Conservation (phyloP, 345 rosid genomes). For the Sonneratia alba region DNA sequence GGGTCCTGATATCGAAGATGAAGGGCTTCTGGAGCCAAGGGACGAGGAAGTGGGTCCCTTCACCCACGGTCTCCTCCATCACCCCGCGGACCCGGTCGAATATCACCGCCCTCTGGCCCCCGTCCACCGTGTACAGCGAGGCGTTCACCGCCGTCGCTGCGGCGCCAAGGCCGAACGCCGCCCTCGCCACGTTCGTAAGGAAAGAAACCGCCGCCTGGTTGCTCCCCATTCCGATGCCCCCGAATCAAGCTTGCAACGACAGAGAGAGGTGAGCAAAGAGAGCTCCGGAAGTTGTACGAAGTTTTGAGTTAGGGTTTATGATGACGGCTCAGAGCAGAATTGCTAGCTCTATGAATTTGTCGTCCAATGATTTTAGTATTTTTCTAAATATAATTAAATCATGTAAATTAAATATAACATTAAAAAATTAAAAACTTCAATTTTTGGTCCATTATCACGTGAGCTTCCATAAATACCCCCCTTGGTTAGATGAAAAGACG, state of each 20-base stretch:
- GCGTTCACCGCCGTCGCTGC: conserved; percentile 50
- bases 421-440: too few species aligned
- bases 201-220: conserved; percentile 64
- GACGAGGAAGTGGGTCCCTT: conserved; percentile 88
- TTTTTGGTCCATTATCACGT: too few species aligned
- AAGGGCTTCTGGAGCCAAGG: conserved; percentile 86
- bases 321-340: too few species aligned
- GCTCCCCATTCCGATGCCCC: conserved; percentile 47
- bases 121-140: conserved; percentile 93
- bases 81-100: conserved; percentile 94
- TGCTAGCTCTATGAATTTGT: too few species aligned
- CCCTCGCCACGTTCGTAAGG: conserved; percentile 55
- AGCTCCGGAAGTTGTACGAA: too few species aligned
- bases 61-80: conserved; percentile 62
- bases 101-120: conserved; percentile 88
- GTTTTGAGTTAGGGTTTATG: too few species aligned
- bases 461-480: too few species aligned
- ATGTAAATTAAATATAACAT: not conserved
- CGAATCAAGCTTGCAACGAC: not conserved
- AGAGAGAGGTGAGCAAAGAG: too few species aligned
- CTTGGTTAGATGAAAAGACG: too few species aligned
- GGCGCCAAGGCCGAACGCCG: conserved; percentile 77
- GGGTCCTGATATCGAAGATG: conserved; percentile 78
- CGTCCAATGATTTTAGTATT: too few species aligned
- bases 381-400: too few species aligned